Evolutionary conservation across 2,329 filamentous ascomycete species (phyloP).

Genomic region (Phoma herbarum): DNA sequence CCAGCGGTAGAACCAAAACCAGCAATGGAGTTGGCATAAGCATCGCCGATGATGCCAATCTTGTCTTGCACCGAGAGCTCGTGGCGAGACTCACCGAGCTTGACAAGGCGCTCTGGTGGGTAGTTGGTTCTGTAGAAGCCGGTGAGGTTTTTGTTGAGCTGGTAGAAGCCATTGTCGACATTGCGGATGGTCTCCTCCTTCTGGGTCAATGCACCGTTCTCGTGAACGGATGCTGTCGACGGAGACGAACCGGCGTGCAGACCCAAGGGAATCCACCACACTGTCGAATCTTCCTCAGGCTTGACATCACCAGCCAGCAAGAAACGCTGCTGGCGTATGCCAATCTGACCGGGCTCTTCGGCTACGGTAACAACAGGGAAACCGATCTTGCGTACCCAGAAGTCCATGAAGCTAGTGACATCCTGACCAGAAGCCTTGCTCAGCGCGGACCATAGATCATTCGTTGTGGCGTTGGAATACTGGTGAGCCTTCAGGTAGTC

Average conservation of each 20-base stretch:
- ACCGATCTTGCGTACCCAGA: slow-evolving; percentile 95
- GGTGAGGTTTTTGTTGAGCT: slow-evolving; percentile 87
- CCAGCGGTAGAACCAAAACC: slow-evolving; percentile 84
- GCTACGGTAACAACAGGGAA: slow-evolving; percentile 89
- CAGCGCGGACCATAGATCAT: slow-evolving; percentile 88
- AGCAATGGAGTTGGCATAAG: slow-evolving; percentile 86
- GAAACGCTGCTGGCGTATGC: slow-evolving; percentile 86
- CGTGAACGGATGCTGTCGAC: slow-evolving; percentile 66
- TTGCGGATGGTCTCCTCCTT: slow-evolving; percentile 81
- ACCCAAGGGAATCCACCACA: slow-evolving; percentile 94
- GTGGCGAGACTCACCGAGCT: slow-evolving; percentile 79
- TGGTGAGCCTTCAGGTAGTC: slow-evolving; percentile 88
- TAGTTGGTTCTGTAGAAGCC: slow-evolving; percentile 96
- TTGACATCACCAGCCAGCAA: slow-evolving; percentile 90
- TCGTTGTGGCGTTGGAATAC: slow-evolving; percentile 89
- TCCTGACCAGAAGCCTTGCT: slow-evolving; percentile 88
- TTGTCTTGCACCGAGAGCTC: slow-evolving; percentile 86
- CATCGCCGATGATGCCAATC: slow-evolving; percentile 90
- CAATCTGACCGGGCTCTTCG: slow-evolving; percentile 84
- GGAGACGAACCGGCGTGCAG: slow-evolving; percentile 74
- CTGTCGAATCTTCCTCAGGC: slow-evolving; percentile 87
- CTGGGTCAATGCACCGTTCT: slow-evolving; percentile 73
- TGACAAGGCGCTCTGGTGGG: slow-evolving; percentile 80
- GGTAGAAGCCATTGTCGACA: slow-evolving; percentile 84
- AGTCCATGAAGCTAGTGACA: slow-evolving; percentile 86